phyloP scores from a whole-genome alignment of 2,329 filamentous ascomycete genomes.

The Fulvia fulva region DNA sequence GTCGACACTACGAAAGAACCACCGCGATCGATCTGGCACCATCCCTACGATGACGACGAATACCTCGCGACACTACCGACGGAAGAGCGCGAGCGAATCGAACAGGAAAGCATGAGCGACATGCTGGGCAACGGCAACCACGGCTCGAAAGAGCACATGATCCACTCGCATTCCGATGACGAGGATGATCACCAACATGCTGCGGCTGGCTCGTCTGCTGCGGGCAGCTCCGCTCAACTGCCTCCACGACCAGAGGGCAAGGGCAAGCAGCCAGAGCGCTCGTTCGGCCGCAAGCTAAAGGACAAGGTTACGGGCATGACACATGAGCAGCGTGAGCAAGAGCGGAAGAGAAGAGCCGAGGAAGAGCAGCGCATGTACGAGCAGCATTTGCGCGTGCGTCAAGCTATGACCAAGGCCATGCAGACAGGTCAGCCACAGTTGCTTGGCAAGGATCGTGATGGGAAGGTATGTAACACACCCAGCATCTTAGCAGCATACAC shows the following conservation, averaged over 20 bases:
- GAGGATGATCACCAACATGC: slow-evolving; percentile 33
- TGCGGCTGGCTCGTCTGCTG: slow-evolving; percentile 7
- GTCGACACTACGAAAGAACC: slow-evolving; percentile 55
- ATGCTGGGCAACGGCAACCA: slow-evolving; percentile 13
- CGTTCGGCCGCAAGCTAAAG: slow-evolving; percentile 55
- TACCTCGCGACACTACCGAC: slow-evolving; percentile 49
- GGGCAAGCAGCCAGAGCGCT: slow-evolving; percentile 32
- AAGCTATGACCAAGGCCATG: slow-evolving; percentile 49
- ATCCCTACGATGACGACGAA: slow-evolving; percentile 57
- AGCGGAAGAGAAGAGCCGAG: slow-evolving; percentile 45
- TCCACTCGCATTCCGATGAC: slow-evolving; percentile 45
- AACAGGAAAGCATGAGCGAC: slow-evolving; percentile 34
- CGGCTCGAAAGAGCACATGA: slow-evolving; percentile 38
- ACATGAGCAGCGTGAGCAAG: slow-evolving; percentile 50
- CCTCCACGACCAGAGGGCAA: slow-evolving; percentile 24
- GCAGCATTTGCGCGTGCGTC: slow-evolving; percentile 48
- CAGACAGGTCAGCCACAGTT: slow-evolving; percentile 55
- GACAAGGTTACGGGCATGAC: slow-evolving; percentile 57
- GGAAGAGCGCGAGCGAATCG: slow-evolving; percentile 48
- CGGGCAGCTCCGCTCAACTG: slow-evolving; percentile 13
- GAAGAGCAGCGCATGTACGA: slow-evolving; percentile 52
- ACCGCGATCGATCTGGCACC: slow-evolving; percentile 57
- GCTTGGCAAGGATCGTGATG: slow-evolving; percentile 51
- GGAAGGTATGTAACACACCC: slow-evolving; percentile 34
- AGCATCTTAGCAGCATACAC: neutral